Conservation (phyloP, 2,329 filamentous ascomycete genomes). For the Magnaporthiopsis incrustans region DNA sequence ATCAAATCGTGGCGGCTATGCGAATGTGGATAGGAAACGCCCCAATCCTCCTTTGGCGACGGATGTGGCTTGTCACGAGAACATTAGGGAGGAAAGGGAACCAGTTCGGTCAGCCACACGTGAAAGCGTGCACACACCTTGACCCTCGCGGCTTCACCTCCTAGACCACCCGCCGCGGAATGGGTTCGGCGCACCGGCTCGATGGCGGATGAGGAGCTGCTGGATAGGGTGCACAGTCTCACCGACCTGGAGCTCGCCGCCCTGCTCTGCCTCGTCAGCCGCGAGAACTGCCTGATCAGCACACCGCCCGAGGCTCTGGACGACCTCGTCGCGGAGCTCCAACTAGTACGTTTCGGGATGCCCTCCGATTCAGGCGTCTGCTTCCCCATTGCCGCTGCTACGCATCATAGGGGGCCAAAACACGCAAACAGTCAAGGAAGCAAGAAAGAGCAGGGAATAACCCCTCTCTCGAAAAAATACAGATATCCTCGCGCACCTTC, state of each 20-base stretch:
- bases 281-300: conserved; percentile 84
- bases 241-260: conserved; percentile 83
- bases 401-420: no score
- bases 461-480: neutral
- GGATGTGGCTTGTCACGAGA: neutral
- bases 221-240: conserved; percentile 66
- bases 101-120: neutral
- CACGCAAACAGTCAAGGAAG: no score
- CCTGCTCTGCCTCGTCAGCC: conserved; percentile 70
- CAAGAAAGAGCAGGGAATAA: neutral
- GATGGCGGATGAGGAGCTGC: conserved; percentile 56
- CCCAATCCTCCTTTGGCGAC: no score
- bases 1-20: neutral
- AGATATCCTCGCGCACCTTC: conserved; percentile 66
- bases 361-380: neutral
- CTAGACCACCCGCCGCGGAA: neutral
- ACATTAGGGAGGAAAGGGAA: no score
- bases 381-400: neutral
- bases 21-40: neutral
- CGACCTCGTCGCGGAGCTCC: conserved; percentile 65
- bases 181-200: conserved; percentile 14
- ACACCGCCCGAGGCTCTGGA: conserved; percentile 55
- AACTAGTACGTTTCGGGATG: conserved; percentile 42
- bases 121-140: neutral
- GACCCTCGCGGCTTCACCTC: neutral